phyloP scores from a whole-genome alignment of 306 rosid species.

The Prosopis cineraria region DNA sequence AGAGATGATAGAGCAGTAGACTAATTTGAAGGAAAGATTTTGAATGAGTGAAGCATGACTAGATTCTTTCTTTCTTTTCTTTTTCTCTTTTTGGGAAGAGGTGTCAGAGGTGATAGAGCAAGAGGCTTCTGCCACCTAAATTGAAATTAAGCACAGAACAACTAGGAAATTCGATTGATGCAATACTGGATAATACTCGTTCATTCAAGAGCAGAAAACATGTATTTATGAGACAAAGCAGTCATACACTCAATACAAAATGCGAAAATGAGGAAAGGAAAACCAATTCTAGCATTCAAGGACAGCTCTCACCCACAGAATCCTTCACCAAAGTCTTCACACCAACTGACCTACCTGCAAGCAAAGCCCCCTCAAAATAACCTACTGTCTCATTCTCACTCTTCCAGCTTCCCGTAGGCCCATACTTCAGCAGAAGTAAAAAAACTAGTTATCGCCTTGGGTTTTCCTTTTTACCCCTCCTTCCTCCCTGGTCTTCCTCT shows the following conservation, averaged over 20 bases:
- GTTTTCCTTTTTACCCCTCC: not conserved
- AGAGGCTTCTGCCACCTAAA: not conserved
- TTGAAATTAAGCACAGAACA: not conserved
- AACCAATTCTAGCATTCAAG: not conserved
- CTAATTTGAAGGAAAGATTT: not conserved
- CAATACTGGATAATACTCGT: not conserved
- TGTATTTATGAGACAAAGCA: not conserved
- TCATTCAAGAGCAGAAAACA: not conserved
- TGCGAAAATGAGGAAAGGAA: not conserved
- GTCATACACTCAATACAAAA: not conserved
- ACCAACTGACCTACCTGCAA: not conserved
- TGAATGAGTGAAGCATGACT: not conserved
- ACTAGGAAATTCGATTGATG: not conserved
- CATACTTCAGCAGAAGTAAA: not conserved
- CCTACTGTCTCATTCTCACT: not conserved
- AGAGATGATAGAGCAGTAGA: not conserved
- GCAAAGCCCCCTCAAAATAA: not conserved
- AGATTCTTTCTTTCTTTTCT: not conserved
- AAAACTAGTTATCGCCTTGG: not conserved
- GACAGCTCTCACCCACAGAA: not conserved
- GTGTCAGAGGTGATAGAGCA: not conserved
- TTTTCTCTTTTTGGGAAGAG: too few relatives aligned
- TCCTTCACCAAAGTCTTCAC: not conserved
- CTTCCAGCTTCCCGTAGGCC: not conserved
- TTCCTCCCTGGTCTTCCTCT: not conserved